Percentiles rank a stretch among this genome's conserved stretches.
Evolutionary conservation across 176 grass and related monocot genomes (phyloP).

Genomic region (Carex littledalei): DNA sequence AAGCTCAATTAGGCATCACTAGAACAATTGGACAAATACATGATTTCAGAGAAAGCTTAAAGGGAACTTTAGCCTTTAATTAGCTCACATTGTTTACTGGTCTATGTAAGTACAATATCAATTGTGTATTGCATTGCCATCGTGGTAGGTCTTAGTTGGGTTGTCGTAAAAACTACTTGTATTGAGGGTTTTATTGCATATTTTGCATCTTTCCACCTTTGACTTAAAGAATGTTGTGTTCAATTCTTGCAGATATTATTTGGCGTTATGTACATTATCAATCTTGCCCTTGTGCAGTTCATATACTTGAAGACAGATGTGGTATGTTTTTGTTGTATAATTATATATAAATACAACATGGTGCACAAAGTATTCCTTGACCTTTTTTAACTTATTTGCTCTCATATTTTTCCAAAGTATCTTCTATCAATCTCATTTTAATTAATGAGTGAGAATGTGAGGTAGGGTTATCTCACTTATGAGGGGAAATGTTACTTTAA

Average conservation of each 20-base stretch:
- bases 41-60: not conserved
- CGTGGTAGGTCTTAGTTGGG: not conserved
- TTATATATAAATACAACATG: not conserved
- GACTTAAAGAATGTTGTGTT: not conserved
- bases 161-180: not conserved
- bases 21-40: not conserved
- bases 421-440: not conserved
- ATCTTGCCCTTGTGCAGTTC: slow-evolving; percentile 61
- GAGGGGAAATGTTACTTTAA: not conserved
- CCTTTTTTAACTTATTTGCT: not conserved
- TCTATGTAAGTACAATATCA: not conserved
- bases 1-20: not conserved
- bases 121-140: not conserved
- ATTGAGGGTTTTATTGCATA: not conserved
- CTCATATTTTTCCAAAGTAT: not conserved
- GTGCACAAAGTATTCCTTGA: not conserved
- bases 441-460: not conserved
- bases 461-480: not conserved
- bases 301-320: slow-evolving; percentile 78
- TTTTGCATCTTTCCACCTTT: slow-evolving; percentile 7
- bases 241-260: slow-evolving; percentile 69
- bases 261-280: slow-evolving; percentile 64
- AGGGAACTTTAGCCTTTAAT: not conserved
- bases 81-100: not conserved
- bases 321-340: slow-evolving; percentile 41